Evolutionary conservation across 352 stramenopile species (phyloP).

Genomic region (Pythium vanterpoolii): DNA sequence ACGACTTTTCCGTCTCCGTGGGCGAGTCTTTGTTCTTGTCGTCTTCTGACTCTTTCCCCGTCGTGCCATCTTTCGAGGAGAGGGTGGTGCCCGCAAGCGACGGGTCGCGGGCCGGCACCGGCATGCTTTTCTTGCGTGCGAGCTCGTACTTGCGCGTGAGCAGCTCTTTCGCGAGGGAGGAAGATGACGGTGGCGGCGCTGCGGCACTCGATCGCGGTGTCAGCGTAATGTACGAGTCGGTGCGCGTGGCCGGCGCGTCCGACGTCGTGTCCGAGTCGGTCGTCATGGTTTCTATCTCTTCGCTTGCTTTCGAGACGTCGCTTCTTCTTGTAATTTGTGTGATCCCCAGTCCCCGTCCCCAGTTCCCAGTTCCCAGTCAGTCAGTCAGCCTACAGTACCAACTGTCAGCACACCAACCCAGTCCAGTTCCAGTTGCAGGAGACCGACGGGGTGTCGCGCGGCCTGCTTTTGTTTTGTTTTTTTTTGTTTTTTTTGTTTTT

Average conservation of each 20-base stretch:
- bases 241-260: slow-evolving; percentile 3
- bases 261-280: background rate
- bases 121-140: slow-evolving; percentile 23
- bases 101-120: slow-evolving; percentile 1
- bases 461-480: background rate
- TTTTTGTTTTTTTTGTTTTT: too few species aligned
- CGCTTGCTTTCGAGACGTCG: background rate
- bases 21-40: slow-evolving; percentile 21
- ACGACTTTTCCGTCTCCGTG: slow-evolving; percentile 27
- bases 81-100: background rate
- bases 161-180: slow-evolving; percentile 25
- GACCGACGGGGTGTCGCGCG: background rate
- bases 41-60: slow-evolving; percentile 4
- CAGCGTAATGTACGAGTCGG: slow-evolving; percentile 29
- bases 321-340: too few species aligned
- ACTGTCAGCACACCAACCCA: too few species aligned
- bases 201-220: slow-evolving; percentile 19
- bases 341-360: too few species aligned
- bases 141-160: slow-evolving; percentile 24
- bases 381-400: too few species aligned
- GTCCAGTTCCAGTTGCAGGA: too few species aligned
- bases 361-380: too few species aligned
- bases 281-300: background rate
- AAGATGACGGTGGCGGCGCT: slow-evolving; percentile 17
- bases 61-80: slow-evolving; percentile 4